Percentiles rank a stretch among this genome's conserved stretches.
Conservation (phyloP, 2,329 filamentous ascomycete genomes). For the Arthroderma uncinatum region DNA sequence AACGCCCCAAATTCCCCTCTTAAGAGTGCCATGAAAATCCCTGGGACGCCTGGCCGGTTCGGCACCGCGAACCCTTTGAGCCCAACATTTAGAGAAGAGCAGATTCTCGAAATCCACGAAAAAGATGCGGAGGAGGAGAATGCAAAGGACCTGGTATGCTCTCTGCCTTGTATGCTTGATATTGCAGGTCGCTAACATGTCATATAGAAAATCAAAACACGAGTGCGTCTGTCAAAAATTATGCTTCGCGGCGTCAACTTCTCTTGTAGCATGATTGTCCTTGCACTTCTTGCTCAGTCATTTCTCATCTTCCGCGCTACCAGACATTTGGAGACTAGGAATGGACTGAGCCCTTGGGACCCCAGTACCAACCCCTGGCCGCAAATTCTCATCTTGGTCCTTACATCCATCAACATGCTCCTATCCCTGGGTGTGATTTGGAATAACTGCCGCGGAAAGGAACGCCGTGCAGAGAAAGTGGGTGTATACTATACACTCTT, state of each 20-base stretch:
- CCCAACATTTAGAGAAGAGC: conserved; percentile 83
- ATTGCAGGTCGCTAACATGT: conserved; percentile 26
- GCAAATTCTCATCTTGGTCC: conserved; percentile 68
- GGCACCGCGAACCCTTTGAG: conserved; percentile 61
- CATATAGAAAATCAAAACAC: conserved; percentile 75
- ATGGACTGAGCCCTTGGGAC: conserved; percentile 77
- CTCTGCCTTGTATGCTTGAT: not conserved
- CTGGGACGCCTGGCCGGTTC: conserved; percentile 64
- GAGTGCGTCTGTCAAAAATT: conserved; percentile 87
- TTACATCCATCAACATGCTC: conserved; percentile 68
- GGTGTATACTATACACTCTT: conserved; percentile 94
- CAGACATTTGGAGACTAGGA: conserved; percentile 59
- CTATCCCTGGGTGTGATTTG: conserved; percentile 71
- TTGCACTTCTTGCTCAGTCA: conserved; percentile 78
- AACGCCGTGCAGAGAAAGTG: conserved; percentile 80
- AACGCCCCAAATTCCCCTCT: conserved; percentile 58
- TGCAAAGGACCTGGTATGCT: conserved; percentile 70
- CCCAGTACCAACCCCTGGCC: conserved; percentile 72
- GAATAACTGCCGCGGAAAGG: conserved; percentile 80
- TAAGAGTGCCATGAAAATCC: conserved; percentile 81
- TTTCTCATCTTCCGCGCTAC: conserved; percentile 91
- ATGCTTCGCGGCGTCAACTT: conserved; percentile 94
- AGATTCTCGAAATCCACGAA: conserved; percentile 76
- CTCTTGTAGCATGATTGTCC: conserved; percentile 87
- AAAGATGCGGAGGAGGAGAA: conserved; percentile 73